These are phyloP conservation scores for Ajuga chamaepitys DNA, from an alignment of 257 asterid genomes.

Conservation along the genomic window DNA sequence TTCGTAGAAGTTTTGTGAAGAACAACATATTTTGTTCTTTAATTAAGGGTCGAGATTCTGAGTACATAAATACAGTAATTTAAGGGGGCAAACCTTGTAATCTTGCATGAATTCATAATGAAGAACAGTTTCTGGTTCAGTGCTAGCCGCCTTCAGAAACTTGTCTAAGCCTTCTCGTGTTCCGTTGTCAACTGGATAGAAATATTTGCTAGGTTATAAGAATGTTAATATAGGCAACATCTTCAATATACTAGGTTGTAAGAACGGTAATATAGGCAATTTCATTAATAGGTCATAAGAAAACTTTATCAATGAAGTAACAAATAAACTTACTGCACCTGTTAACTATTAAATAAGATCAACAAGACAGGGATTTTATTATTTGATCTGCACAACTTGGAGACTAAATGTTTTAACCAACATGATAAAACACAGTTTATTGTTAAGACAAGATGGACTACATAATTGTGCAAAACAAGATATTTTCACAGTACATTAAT, in stretches of 20 bases:
- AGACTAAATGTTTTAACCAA: neutral
- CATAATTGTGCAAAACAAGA: neutral
- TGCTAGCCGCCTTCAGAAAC: conserved; percentile 95
- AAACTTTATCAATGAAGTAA: too few species aligned
- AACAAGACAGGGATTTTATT: neutral
- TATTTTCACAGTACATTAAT: conserved; percentile 1
- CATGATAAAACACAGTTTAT: neutral
- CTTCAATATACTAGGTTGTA: neutral
- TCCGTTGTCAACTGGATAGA: conserved; percentile 82
- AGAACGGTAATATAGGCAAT: neutral
- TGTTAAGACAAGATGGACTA: neutral
- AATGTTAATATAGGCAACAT: neutral
- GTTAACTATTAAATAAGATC: conserved; percentile 7
- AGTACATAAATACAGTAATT: neutral
- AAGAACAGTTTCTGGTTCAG: conserved; percentile 95
- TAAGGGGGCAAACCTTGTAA: conserved; percentile 62
- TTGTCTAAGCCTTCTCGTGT: conserved; percentile 92
- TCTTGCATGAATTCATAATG: conserved; percentile 99
- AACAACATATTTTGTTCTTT: neutral
- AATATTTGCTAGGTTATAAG: neutral
- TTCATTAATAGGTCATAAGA: too few species aligned
- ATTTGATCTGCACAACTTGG: neutral
- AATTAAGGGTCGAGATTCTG: neutral
- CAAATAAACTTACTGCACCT: neutral
- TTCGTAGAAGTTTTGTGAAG: neutral